Base-by-base conservation (phyloP, 1,284 basidiomycete genomes). In the Ustilago esculenta region DNA sequence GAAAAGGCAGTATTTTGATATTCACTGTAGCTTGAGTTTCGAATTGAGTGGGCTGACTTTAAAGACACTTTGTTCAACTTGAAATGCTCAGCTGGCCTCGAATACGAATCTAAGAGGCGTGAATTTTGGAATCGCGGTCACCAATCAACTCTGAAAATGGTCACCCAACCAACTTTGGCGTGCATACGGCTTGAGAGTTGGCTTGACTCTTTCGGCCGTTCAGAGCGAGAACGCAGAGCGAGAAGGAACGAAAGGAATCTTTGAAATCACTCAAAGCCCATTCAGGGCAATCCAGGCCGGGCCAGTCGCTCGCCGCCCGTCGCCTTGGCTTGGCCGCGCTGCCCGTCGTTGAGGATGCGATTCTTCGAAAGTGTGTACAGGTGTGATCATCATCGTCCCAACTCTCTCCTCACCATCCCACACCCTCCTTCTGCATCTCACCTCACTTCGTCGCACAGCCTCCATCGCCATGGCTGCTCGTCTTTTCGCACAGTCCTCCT, bases 401-500 rank as follows among this genome's bases (percentile, higher is more conserved):
- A 15, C 35, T 14, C 27, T 37, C 29, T 27, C 40, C 30, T 37
- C 37, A 39, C 48, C 43, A 37, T 23, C 23, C 49, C 36, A 49
- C 34, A 39, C 51, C 44, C n/a, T n/a, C n/a, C n/a, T n/a, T n/a
- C n/a, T n/a, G n/a, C n/a, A n/a, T n/a, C n/a, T 57, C 48, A 46
- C 46, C 47, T 37, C 45, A 48, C 43, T 35, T 48, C 49, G 56
- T 50, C 55, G 51, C 52, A 60, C 57, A 59, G 57, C 56, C 57
- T 51, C 14, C 48, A 37, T 56, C 57, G 57, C 34, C 27, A 68
- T 66, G 70, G 70, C 69, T 63, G 64, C 67, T 44, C 70, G 70
- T 65, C 63, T 72, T 36, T 72, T 72, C 43, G 65, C 61, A 52
- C 66, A 72, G 58, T 61, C 70, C 56, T 69, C 70, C 10, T 57